Base-by-base conservation (phyloP, 805 yeast species). In the Lipomyces yamadae region DNA sequence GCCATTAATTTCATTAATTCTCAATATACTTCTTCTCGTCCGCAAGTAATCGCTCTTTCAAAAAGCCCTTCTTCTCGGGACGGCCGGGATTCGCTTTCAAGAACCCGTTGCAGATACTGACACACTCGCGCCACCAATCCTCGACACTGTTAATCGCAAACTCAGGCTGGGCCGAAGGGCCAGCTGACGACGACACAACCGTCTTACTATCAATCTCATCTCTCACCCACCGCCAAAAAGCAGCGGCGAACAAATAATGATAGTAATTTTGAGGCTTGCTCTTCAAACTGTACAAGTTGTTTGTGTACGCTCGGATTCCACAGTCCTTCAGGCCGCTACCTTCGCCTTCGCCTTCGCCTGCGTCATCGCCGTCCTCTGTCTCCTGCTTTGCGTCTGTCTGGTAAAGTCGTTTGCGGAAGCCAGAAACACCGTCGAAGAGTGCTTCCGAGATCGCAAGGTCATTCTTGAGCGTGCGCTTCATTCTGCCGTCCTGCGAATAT, bases 171-270 rank as follows among this genome's bases (percentile, higher is more conserved):
- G 33, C 57, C 15, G 58, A 29, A 2, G 58, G 18, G 15, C 42
- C 56, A 24, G 55, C 42, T 24, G 56, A 30, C 15, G 48, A n/a
- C 3, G 57, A 42, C 32, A 48, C 54, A n/a, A 60, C 61, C 5
- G 70, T 63, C 56, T 60, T 59, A 35, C 56, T 45, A 29, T 67
- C 70, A 39, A 67, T 57, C 55, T 64, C 65, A 52, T 67, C 70
- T n/a, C 70, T 61, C 7, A 67, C 68, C 70, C 70, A 67, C 29
- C 70, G 64, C 70, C 70, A 67, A 54, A 67, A 67, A 2, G 70
- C 70, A 33, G 70, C 70, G n/a, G 70, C 70, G 33, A 67, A 67
- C 18, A 67, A 60, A 56, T 52, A 67, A 56, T 67, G 70, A 37
- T 67, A 67, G 56, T 59, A 67, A 34, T 67, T 67, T 18, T 58